phyloP scores from a whole-genome alignment of 331 rosid genomes.

The Quercus lobata region DNA sequence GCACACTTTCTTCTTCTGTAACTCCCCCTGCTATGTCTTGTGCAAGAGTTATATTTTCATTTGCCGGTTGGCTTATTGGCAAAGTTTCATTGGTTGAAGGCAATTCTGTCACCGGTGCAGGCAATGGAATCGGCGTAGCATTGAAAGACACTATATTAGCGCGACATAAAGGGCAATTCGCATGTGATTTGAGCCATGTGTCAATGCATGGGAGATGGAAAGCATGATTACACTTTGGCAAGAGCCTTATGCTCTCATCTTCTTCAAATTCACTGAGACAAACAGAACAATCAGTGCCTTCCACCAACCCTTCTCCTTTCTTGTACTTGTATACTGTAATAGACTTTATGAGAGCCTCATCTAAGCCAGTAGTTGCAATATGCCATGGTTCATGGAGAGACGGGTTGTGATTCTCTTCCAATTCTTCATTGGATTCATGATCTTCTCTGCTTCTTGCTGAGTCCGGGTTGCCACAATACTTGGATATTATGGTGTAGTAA shows the following conservation, averaged over 20 bases:
- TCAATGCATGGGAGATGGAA: slow-evolving; percentile 79
- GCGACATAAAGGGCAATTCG: slow-evolving; percentile 80
- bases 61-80: slow-evolving; percentile 24
- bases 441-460: slow-evolving; percentile 18
- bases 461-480: slow-evolving; percentile 51
- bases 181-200: slow-evolving; percentile 78
- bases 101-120: slow-evolving; percentile 9
- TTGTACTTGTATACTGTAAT: slow-evolving; percentile 61
- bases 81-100: slow-evolving; percentile 28
- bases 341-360: slow-evolving; percentile 63
- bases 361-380: slow-evolving; percentile 47
- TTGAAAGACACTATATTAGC: slow-evolving; percentile 40
- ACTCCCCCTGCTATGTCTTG: slow-evolving; percentile 28
- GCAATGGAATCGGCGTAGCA: slow-evolving; percentile 17
- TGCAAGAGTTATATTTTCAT: slow-evolving; percentile 13
- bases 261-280: slow-evolving; percentile 77
- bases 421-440: slow-evolving; percentile 23
- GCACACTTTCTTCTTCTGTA: slow-evolving; percentile 25
- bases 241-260: slow-evolving; percentile 50
- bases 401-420: slow-evolving; percentile 40
- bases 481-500: slow-evolving; percentile 70
- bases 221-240: slow-evolving; percentile 80
- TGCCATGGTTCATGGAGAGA: slow-evolving; percentile 69
- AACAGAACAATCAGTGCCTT: slow-evolving; percentile 60
- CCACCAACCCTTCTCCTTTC: slow-evolving; percentile 54